These are phyloP conservation scores for Fragaria ananassa DNA, from an alignment of 306 rosid genomes.

Conservation along the genomic window DNA sequence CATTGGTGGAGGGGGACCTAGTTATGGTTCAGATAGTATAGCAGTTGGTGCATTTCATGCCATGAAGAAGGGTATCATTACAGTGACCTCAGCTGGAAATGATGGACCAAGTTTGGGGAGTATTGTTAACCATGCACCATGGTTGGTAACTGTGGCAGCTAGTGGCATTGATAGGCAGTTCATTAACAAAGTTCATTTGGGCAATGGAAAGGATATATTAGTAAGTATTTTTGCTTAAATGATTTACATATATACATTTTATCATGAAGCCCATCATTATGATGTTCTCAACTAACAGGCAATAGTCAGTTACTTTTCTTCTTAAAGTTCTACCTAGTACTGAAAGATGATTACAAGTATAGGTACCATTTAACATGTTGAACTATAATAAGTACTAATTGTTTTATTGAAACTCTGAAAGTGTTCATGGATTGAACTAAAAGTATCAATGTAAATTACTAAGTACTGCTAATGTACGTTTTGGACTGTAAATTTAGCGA, in stretches of 20 bases:
- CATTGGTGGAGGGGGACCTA: constrained; percentile 56
- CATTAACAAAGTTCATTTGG: constrained; percentile 52
- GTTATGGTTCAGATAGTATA: constrained; percentile 43
- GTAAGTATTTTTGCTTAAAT: constrained; percentile 40
- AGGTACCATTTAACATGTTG: neutral
- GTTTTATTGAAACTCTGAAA: neutral
- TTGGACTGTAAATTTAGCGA: neutral
- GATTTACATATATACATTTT: neutral
- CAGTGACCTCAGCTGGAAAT: constrained; percentile 79
- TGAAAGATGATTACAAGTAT: neutral
- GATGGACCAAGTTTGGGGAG: constrained; percentile 54
- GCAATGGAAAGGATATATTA: constrained; percentile 55
- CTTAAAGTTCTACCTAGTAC: neutral
- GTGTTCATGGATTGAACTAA: neutral
- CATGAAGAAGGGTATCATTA: constrained; percentile 71
- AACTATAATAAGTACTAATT: neutral
- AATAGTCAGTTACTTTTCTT: neutral
- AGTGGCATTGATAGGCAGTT: constrained; percentile 77
- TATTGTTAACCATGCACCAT: constrained; percentile 71
- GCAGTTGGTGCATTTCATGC: constrained; percentile 81
- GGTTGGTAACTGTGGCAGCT: constrained; percentile 90
- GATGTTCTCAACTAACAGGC: neutral
- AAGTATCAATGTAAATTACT: neutral
- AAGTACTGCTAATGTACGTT: neutral
- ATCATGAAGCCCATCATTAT: neutral